Evolutionary conservation across 2,329 filamentous ascomycete species (phyloP).

Genomic region (Colletotrichum euphorbiae): DNA sequence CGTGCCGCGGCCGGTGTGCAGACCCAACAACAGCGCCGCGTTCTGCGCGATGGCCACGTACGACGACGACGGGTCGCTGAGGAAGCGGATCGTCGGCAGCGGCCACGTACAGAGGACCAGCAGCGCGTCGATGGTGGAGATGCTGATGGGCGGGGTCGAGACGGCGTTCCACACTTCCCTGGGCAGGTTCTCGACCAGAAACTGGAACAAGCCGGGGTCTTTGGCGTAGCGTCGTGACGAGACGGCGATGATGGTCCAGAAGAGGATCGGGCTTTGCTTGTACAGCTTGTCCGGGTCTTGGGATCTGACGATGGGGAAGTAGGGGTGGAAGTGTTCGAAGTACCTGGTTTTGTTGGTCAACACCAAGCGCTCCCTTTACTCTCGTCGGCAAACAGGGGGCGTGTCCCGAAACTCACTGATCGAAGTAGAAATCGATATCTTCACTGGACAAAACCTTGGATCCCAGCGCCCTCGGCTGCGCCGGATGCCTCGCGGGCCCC

Average conservation of each 20-base stretch:
- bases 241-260: constrained; percentile 66
- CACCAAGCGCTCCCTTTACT: no score
- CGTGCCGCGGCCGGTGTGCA: constrained; percentile 65
- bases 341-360: constrained; percentile 51
- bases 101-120: constrained; percentile 65
- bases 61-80: constrained; percentile 62
- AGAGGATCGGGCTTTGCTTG: constrained; percentile 59
- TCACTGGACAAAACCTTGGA: constrained; percentile 62
- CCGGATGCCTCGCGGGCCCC: constrained; percentile 44
- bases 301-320: constrained; percentile 62
- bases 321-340: constrained; percentile 64
- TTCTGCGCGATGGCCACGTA: constrained; percentile 61
- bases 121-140: constrained; percentile 64
- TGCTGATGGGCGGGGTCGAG: constrained; percentile 55
- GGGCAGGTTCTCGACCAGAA: constrained; percentile 60
- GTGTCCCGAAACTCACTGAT: constrained; percentile 52
- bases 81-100: constrained; percentile 62
- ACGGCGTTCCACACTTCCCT: constrained; percentile 59
- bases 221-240: constrained; percentile 62
- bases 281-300: constrained; percentile 64
- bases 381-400: no score
- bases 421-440: constrained; percentile 68
- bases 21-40: constrained; percentile 60
- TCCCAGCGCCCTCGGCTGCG: constrained; percentile 58
- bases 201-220: constrained; percentile 54